Conservation (phyloP, 2,329 filamentous ascomycete genomes). For the Aspergillus chevalieri region DNA sequence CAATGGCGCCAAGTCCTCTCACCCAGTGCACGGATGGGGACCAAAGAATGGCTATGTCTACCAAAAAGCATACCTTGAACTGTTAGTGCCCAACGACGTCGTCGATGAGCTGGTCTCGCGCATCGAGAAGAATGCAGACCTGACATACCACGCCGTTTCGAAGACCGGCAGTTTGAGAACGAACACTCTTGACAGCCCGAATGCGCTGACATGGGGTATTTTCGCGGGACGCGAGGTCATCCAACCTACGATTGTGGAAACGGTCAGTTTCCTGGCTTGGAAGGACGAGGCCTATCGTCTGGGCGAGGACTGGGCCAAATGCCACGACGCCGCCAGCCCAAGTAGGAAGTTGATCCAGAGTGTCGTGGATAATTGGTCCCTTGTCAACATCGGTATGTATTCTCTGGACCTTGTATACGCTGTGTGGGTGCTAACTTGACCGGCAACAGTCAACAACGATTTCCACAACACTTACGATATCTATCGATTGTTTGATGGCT, state of each 20-base stretch:
- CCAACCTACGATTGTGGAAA: slow-evolving; percentile 99
- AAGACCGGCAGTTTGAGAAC: slow-evolving; percentile 74
- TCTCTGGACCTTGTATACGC: slow-evolving; percentile 2
- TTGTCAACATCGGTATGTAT: slow-evolving; percentile 83
- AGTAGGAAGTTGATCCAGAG: slow-evolving; percentile 73
- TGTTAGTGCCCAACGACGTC: slow-evolving; percentile 75
- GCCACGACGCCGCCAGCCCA: slow-evolving; percentile 68
- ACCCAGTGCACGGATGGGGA: slow-evolving; percentile 89
- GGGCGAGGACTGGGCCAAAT: slow-evolving; percentile 89
- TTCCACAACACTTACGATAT: slow-evolving; percentile 80
- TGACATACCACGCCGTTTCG: slow-evolving; percentile 93
- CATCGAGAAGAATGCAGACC: slow-evolving; percentile 68
- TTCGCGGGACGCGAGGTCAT: slow-evolving; percentile 99
- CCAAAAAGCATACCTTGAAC: slow-evolving; percentile 94
- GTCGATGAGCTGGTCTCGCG: slow-evolving; percentile 70
- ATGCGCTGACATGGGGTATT: slow-evolving; percentile 98
- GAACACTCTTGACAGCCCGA: slow-evolving; percentile 78
- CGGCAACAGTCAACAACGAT: slow-evolving; percentile 79
- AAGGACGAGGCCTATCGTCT: slow-evolving; percentile 95
- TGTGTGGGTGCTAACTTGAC: slow-evolving; percentile 15
- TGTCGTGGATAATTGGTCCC: slow-evolving; percentile 84
- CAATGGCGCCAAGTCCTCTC: slow-evolving; percentile 78
- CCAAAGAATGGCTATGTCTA: slow-evolving; percentile 94
- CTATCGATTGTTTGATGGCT: slow-evolving; percentile 76
- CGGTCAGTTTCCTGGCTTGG: slow-evolving; percentile 95